phyloP scores from a whole-genome alignment of 139 green algal species.

The Ostreobium quekettii region DNA sequence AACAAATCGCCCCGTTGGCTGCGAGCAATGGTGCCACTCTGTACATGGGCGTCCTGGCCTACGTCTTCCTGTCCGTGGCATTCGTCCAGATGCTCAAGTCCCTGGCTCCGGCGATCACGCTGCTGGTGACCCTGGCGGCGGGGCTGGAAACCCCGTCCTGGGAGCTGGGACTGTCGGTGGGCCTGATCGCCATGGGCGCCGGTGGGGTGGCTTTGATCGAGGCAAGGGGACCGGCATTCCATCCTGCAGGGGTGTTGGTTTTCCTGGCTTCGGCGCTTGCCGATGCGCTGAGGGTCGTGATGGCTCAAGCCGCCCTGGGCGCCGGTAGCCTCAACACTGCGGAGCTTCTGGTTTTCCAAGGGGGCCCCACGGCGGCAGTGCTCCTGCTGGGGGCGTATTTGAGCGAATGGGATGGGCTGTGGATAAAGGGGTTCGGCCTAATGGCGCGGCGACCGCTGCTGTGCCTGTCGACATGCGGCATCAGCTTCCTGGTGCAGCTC shows the following conservation, averaged over 20 bases:
- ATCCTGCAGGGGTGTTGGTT: slow-evolving; percentile 17
- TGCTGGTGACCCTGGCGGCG: slow-evolving; percentile 37
- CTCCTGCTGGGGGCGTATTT: slow-evolving; percentile 24
- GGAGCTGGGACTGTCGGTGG: slow-evolving; percentile 29
- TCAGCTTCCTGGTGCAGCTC: slow-evolving; percentile 45
- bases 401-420: background rate
- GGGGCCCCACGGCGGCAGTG: slow-evolving; percentile 30
- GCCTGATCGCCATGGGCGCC: slow-evolving; percentile 48
- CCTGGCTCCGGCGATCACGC: slow-evolving; percentile 55
- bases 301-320: background rate
- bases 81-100: slow-evolving; percentile 71
- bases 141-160: slow-evolving; percentile 36
- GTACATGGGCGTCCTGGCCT: slow-evolving; percentile 50
- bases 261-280: slow-evolving; percentile 26
- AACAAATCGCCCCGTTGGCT: slow-evolving; percentile 6
- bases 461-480: slow-evolving; percentile 22
- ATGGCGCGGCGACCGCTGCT: slow-evolving; percentile 16
- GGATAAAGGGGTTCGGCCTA: slow-evolving; percentile 18
- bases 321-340: slow-evolving; percentile 26
- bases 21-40: slow-evolving; percentile 30
- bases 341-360: slow-evolving; percentile 51
- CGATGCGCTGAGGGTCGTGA: slow-evolving; percentile 3
- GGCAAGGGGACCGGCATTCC: slow-evolving; percentile 10
- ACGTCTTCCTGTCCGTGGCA: slow-evolving; percentile 51
- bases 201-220: slow-evolving; percentile 27